Conservation (phyloP, 352 stramenopile genomes). For the Elongisporangium senticosum region DNA sequence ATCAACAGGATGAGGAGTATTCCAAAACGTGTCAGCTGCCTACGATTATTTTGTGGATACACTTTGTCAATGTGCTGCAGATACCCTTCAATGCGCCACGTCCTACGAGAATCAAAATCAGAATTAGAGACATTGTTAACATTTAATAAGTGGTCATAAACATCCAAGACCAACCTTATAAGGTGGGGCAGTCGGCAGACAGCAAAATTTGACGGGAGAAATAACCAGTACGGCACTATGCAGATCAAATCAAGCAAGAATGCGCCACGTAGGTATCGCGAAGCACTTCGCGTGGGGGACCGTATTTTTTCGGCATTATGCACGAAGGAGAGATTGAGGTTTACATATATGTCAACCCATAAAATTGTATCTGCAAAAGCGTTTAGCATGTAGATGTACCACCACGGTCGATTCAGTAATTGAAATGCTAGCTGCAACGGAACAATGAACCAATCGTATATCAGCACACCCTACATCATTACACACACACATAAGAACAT, state of each 20-base stretch:
- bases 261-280: constrained; percentile 23
- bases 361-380: constrained; percentile 24
- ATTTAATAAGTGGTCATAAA: background rate
- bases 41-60: constrained; percentile 34
- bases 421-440: constrained; percentile 51
- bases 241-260: constrained; percentile 45
- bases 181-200: constrained; percentile 35
- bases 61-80: constrained; percentile 36
- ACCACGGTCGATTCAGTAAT: constrained; percentile 23
- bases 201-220: constrained; percentile 18
- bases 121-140: background rate
- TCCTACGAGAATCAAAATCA: constrained; percentile 6
- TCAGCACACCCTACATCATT: constrained; percentile 5
- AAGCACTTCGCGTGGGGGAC: constrained; percentile 28
- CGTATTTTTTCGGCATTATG: constrained; percentile 50
- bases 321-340: constrained; percentile 52
- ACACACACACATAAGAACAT: background rate
- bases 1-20: constrained; percentile 22
- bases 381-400: constrained; percentile 25
- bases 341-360: constrained; percentile 41
- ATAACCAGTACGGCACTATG: constrained; percentile 35
- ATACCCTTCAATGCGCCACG: constrained; percentile 17
- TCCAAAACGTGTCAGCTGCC: constrained; percentile 35
- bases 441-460: constrained; percentile 48
- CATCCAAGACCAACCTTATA: constrained; percentile 12